Evolutionary conservation across 352 stramenopile species (phyloP), one percentile per base, ranked within the genome.

Genomic region (Phytophthora vignae): DNA sequence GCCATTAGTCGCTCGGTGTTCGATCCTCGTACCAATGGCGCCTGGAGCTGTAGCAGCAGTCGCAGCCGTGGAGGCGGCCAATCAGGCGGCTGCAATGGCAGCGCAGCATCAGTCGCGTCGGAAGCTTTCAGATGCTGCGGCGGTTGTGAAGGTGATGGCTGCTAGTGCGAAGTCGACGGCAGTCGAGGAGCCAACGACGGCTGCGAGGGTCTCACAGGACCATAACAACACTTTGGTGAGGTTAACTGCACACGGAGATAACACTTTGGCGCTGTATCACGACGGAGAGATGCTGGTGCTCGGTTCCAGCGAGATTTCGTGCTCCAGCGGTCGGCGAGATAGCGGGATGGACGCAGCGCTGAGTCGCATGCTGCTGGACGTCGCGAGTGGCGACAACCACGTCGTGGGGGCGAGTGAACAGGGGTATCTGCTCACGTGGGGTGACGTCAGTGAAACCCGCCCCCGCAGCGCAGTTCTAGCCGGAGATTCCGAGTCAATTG

Each of bases 341-440:
- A 58, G 49, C 31, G 71, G 71, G 12, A 59, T 67, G 10, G 77
- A 83, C 40, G 71, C 71, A 1, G 83, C 79, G 31, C 70, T 91
- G 22, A 83, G 78, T 48, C 78, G 76, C 9, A 88, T 91, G 81
- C 67, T 95, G 6, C 64, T 82, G 2, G 79, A 91, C 49, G 66
- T 93, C 2, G 80, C 77, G n/a, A 88, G 84, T 27, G 87, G 89
- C 1, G 79, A 86, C 55, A 68, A 77, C 19, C 87, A 94, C 60
- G 63, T 86, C 3, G 77, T 86, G 5, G 89, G 82, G 27, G 68
- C 88, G 49, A 93, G 84, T 2, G 87, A 96, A 67, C 85, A 92
- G 40, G 87, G 86, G 17, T 91, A 93, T 69, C 38, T 93, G 36
- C 68, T 94, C 36, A 83, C 82, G n/a, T 96, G 84, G 85, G 89